Percentiles rank a stretch among this genome's conserved stretches.
phyloP scores from a whole-genome alignment of 306 rosid genomes.

The Trifolium repens region DNA sequence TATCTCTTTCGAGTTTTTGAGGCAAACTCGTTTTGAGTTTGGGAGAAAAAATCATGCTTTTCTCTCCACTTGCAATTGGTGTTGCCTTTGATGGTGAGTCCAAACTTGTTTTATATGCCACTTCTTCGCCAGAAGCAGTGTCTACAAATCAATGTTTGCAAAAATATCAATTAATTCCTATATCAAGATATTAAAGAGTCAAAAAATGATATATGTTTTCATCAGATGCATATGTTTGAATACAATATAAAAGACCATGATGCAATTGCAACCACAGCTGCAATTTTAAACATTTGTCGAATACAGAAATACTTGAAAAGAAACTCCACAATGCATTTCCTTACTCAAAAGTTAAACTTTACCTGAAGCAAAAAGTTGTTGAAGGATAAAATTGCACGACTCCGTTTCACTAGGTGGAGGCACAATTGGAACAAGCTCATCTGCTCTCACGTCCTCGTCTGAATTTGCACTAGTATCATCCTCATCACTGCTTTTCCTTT shows the following conservation, averaged over 20 bases:
- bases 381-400: slow-evolving; percentile 5
- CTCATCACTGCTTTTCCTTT: not conserved
- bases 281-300: not conserved
- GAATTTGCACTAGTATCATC: slow-evolving; percentile 2
- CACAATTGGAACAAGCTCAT: slow-evolving; percentile 14
- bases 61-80: slow-evolving; percentile 1
- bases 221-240: too few relatives aligned
- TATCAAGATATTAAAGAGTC: not conserved
- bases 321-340: not conserved
- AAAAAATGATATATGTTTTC: not conserved
- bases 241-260: not conserved
- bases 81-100: not conserved
- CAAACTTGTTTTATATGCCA: slow-evolving; percentile 24
- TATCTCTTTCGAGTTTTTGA: too few relatives aligned
- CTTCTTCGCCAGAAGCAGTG: slow-evolving; percentile 33
- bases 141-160: slow-evolving; percentile 25
- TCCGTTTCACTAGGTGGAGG: slow-evolving; percentile 15
- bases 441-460: not conserved
- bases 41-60: not conserved
- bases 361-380: slow-evolving; percentile 35
- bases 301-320: not conserved
- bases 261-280: not conserved
- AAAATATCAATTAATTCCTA: not conserved
- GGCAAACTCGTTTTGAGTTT: too few relatives aligned
- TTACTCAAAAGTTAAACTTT: not conserved